A percentile compares a stretch with the other conserved stretches of the same genome.
Conservation (phyloP, 495 filamentous ascomycete genomes). For the Lophiotrema nucula region DNA sequence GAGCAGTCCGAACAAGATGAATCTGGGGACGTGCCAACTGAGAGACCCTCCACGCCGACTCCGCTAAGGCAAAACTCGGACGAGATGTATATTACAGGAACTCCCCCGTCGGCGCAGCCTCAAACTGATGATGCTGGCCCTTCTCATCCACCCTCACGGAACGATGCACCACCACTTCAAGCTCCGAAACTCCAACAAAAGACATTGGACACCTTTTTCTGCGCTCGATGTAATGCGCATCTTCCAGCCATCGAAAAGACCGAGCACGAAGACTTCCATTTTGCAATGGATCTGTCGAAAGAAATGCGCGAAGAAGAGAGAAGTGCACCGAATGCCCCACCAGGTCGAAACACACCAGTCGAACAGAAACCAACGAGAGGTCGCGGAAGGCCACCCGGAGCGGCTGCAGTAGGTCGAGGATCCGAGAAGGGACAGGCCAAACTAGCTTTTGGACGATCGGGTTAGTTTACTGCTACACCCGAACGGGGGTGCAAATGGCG, state of each 20-base stretch:
- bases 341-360: neutral
- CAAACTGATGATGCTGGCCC: neutral
- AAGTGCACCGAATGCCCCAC: neutral
- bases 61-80: neutral
- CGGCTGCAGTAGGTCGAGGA: constrained; percentile 3
- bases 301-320: constrained; percentile 66
- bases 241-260: constrained; percentile 58
- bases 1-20: neutral
- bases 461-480: no score
- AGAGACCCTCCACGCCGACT: constrained; percentile 6
- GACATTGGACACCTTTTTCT: constrained; percentile 53
- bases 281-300: constrained; percentile 81
- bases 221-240: constrained; percentile 62
- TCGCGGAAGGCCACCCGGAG: constrained; percentile 26
- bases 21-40: neutral
- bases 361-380: constrained; percentile 21
- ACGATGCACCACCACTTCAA: neutral
- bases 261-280: constrained; percentile 94
- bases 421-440: constrained; percentile 40
- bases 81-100: constrained; percentile 1
- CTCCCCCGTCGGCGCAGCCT: constrained; percentile 29
- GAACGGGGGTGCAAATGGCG: no score
- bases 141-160: neutral
- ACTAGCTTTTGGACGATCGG: constrained; percentile 39
- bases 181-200: constrained; percentile 38